Percentiles rank a stretch among this genome's conserved stretches.
phyloP scores from a whole-genome alignment of 2,329 filamentous ascomycete species.

The Rutstroemia sydowiana region DNA sequence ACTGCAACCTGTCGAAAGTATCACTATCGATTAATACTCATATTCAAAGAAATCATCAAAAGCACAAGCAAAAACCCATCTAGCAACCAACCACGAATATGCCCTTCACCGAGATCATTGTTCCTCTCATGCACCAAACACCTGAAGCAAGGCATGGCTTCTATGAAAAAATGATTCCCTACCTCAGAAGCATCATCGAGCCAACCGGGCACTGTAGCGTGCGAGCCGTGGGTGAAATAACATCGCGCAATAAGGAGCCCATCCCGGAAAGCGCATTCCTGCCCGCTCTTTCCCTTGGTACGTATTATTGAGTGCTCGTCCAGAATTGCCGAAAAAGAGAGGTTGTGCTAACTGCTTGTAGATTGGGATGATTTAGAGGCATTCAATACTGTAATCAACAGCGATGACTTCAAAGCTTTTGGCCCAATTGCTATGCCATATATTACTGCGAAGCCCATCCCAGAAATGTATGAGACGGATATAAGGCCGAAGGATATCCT shows the following conservation, averaged over 20 bases:
- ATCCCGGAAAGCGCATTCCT: not conserved
- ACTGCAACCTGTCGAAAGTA: too few relatives aligned
- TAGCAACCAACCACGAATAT: not conserved
- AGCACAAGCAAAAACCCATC: too few relatives aligned
- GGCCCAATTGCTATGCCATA: not conserved
- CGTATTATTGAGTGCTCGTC: not conserved
- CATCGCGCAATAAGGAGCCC: not conserved
- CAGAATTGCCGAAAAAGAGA: not conserved
- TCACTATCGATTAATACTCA: too few relatives aligned
- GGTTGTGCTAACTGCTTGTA: not conserved
- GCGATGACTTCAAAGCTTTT: not conserved
- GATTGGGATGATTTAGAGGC: not conserved
- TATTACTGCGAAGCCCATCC: not conserved
- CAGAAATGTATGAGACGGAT: constrained; percentile 1
- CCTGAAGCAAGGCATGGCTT: not conserved
- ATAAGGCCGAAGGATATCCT: not conserved
- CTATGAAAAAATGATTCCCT: too few relatives aligned
- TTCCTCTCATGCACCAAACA: not conserved
- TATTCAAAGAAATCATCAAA: too few relatives aligned
- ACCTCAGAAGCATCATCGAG: not conserved
- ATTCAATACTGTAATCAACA: not conserved
- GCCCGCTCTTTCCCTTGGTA: not conserved
- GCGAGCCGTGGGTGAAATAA: not conserved
- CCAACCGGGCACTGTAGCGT: not conserved
- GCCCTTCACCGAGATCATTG: not conserved